Conservation (phyloP, 148 eudicot genomes). For the Simmondsia chinensis region DNA sequence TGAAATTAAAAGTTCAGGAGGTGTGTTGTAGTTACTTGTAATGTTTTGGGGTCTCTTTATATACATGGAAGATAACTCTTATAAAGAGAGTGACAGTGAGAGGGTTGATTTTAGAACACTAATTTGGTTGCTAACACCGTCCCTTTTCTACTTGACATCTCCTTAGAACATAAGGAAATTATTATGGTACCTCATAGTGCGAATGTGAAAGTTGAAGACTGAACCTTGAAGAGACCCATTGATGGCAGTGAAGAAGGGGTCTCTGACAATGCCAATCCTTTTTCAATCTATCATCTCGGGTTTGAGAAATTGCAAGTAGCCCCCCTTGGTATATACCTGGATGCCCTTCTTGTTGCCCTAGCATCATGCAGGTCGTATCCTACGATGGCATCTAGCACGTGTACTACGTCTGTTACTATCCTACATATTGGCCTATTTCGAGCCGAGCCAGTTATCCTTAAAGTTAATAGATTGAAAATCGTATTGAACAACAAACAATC, state of each 20-base stretch:
- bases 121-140: too few species aligned
- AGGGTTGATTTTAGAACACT: too few species aligned
- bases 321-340: slow-evolving; percentile 23
- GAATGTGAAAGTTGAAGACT: slow-evolving; percentile 19
- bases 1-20: too few species aligned
- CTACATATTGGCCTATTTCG: slow-evolving; percentile 43
- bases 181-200: slow-evolving; percentile 33
- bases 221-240: neutral
- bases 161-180: too few species aligned
- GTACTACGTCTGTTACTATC: slow-evolving; percentile 32
- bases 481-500: neutral
- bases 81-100: too few species aligned
- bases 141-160: too few species aligned
- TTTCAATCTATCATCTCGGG: slow-evolving; percentile 20
- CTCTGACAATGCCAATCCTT: slow-evolving; percentile 29
- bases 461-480: neutral
- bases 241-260: slow-evolving; percentile 14
- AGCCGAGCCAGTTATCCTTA: neutral
- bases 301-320: slow-evolving; percentile 33
- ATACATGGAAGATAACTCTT: too few species aligned
- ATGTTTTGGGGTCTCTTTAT: too few species aligned
- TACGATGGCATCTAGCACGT: slow-evolving; percentile 37
- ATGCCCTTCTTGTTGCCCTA: slow-evolving; percentile 25
- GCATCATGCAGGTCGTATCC: slow-evolving; percentile 28
- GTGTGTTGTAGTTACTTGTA: too few species aligned